Base-by-base conservation (phyloP, 441 rosid species). In the Brassica hybrid region DNA sequence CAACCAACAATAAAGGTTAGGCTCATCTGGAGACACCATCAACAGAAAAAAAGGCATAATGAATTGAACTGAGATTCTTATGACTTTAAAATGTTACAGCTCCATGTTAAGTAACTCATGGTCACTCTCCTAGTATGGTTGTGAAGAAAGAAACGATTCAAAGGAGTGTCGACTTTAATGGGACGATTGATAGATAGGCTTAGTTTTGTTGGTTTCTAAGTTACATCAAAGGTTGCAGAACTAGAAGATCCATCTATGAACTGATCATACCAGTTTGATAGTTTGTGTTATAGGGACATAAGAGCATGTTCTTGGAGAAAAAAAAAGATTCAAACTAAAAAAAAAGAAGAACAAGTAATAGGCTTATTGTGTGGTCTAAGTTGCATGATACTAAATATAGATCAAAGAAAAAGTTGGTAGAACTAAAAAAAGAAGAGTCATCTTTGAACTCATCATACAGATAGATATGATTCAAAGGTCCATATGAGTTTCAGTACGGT, bases 1-100 rank as follows among this genome's bases (percentile, higher is more conserved):
- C 66, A 74, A 64, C 70, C 34, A 74, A 34, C 3, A 74, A 66
- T 66, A 65, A 21, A 48, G 21, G 52, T 75, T 45, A 58, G 14
- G 50, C 73, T 64, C 43, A 5, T 65, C 17, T 54, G 25, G 32
- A 25, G 68, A 72, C 25, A 23, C 21, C 7, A 50, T 11, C 14
- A 45, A 61, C 68, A 12, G 5, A 41, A 61, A 0, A 56, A 19
- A 19, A n/a, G n/a, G 12, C 63, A 60, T 25, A 23, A 13, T 60
- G 65, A 60, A 60, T 60, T 60, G 34, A 13, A 25, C 16, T 25
- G 65, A 59, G 64, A 60, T 27, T 25, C 36, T 60, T 30, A 1
- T 5, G 4, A n/a, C 65, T 61, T 61, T 12, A 6, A 60, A 27
- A 60, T 60, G 18, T 60, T 13, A 6, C 2, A 60, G 17, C 38